Percentiles rank a stretch among this genome's conserved stretches.
phyloP scores from a whole-genome alignment of 352 stramenopile genomes.

The Phytophthora pluvialis region DNA sequence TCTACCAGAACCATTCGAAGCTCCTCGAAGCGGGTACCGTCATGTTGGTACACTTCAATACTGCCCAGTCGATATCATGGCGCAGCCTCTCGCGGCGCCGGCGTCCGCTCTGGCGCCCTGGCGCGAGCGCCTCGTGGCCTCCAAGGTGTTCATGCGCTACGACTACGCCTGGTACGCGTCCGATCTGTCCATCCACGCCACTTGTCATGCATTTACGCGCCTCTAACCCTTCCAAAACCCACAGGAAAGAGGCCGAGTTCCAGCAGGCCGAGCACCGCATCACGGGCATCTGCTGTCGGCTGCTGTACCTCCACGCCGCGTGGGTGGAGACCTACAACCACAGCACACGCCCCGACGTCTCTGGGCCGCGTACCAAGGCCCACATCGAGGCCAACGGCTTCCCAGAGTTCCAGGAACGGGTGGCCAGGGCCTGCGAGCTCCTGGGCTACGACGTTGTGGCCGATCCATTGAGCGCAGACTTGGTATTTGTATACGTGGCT shows the following conservation, averaged over 20 bases:
- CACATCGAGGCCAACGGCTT: conserved; percentile 67
- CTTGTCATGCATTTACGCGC: conserved; percentile 18
- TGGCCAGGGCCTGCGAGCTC: conserved; percentile 45
- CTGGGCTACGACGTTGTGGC: conserved; percentile 59
- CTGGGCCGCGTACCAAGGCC: conserved; percentile 23
- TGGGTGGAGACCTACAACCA: conserved; percentile 45
- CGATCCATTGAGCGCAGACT: conserved; percentile 32
- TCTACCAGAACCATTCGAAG: too few relatives aligned
- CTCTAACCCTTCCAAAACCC: not conserved
- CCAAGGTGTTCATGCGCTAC: conserved; percentile 82
- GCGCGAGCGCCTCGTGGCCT: conserved; percentile 56
- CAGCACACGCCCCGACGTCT: not conserved
- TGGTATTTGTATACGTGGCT: conserved; percentile 74
- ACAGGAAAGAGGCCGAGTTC: conserved; percentile 79
- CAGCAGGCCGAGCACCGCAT: conserved; percentile 47
- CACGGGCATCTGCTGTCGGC: conserved; percentile 64
- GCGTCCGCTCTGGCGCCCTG: conserved; percentile 35
- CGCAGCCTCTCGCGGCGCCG: conserved; percentile 22
- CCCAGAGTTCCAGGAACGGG: conserved; percentile 44
- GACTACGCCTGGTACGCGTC: conserved; percentile 79
- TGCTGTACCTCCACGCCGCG: conserved; percentile 73
- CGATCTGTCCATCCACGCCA: conserved; percentile 9
- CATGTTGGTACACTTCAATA: not conserved
- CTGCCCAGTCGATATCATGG: not conserved
- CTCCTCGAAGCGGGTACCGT: not conserved